Evolutionary conservation across 2,329 filamentous ascomycete species (phyloP).

Genomic region (Verticillium alfalfae): DNA sequence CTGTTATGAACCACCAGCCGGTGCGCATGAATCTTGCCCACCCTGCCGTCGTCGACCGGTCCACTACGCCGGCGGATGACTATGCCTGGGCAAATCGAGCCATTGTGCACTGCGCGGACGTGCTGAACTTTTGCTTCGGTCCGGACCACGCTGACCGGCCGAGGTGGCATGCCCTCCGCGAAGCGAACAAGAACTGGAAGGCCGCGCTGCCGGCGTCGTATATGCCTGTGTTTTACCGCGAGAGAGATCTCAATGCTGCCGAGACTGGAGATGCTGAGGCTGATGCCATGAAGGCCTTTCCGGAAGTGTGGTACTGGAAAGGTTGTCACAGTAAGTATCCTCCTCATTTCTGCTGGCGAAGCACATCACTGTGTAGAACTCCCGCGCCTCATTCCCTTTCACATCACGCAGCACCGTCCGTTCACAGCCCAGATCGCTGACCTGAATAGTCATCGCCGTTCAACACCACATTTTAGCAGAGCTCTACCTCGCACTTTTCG

Average conservation of each 20-base stretch:
- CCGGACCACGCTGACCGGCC: neutral
- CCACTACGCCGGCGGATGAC: constrained; percentile 41
- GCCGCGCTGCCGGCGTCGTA: constrained; percentile 9
- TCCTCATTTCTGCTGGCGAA: neutral
- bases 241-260: constrained; percentile 1
- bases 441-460: constrained; percentile 42
- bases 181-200: constrained; percentile 13
- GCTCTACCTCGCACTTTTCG: constrained; percentile 51
- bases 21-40: constrained; percentile 42
- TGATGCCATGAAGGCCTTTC: constrained; percentile 23
- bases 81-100: constrained; percentile 58
- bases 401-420: neutral
- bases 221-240: constrained; percentile 12
- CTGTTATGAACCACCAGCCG: constrained; percentile 40
- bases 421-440: constrained; percentile 1
- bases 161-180: constrained; percentile 10
- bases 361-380: too few relatives aligned
- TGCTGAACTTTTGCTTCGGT: constrained; percentile 58
- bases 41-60: constrained; percentile 44
- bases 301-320: constrained; percentile 13
- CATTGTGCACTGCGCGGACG: constrained; percentile 56
- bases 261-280: neutral
- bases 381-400: neutral
- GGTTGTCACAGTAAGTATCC: constrained; percentile 4
- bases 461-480: constrained; percentile 56